Conservation (phyloP, 139 green algal species). For the Chlorella vulgaris region DNA sequence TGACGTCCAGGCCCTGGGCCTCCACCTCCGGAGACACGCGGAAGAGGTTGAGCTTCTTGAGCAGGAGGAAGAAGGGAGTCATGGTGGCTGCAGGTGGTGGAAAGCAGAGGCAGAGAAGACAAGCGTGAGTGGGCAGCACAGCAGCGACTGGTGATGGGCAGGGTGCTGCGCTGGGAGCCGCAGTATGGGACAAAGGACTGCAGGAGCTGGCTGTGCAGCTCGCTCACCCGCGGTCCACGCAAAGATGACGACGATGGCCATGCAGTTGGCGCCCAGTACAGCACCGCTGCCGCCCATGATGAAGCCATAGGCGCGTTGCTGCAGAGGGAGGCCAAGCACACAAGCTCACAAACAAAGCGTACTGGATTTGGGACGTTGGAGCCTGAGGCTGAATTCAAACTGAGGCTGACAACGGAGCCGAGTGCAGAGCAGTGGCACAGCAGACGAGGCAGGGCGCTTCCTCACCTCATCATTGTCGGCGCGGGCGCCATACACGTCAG, state of each 20-base stretch:
- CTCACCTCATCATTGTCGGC: neutral
- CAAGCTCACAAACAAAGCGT: too few relatives aligned
- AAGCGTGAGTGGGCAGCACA: neutral
- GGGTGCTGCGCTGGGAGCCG: neutral
- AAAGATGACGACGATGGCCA: slow-evolving; percentile 64
- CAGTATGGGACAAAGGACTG: neutral
- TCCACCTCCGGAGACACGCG: slow-evolving; percentile 70
- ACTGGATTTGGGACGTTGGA: too few relatives aligned
- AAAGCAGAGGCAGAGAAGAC: too few relatives aligned
- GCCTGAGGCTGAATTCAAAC: too few relatives aligned
- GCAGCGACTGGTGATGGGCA: neutral
- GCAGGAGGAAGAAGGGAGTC: slow-evolving; percentile 72
- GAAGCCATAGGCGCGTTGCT: slow-evolving; percentile 48
- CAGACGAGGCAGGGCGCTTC: neutral
- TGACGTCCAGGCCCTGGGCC: slow-evolving; percentile 71
- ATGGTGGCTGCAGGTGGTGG: slow-evolving; percentile 42
- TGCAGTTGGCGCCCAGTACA: slow-evolving; percentile 62
- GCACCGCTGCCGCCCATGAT: slow-evolving; percentile 68
- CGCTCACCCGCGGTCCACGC: slow-evolving; percentile 60
- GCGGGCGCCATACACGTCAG: slow-evolving; percentile 43
- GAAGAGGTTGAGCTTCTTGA: slow-evolving; percentile 71
- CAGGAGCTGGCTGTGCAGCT: neutral
- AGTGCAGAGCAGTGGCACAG: neutral
- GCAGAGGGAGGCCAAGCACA: neutral
- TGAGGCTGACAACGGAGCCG: too few relatives aligned